Evolutionary conservation across 257 asterid species (phyloP).

Genomic region (Leonotis leonurus): DNA sequence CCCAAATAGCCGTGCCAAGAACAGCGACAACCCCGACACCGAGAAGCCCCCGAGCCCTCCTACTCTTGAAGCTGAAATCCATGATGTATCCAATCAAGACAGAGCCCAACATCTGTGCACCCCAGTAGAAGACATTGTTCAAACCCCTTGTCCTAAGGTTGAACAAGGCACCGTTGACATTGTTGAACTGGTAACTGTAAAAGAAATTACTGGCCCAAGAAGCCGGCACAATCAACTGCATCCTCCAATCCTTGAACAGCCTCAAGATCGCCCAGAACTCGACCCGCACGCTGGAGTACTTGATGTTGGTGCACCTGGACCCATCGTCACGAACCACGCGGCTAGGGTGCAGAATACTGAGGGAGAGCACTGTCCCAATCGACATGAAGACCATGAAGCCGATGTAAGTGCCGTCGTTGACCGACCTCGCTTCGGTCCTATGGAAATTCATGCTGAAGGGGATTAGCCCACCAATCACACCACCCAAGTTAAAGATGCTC

Average conservation of each 20-base stretch:
- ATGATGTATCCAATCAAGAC: conserved; percentile 39
- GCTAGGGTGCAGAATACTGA: conserved; percentile 74
- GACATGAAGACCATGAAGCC: conserved; percentile 92
- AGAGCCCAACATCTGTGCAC: conserved; percentile 91
- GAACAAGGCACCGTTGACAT: conserved; percentile 71
- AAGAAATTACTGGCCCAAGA: conserved; percentile 93
- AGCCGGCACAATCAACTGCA: conserved; percentile 81
- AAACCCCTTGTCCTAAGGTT: conserved; percentile 77
- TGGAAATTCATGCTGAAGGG: conserved; percentile 57
- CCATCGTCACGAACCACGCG: conserved; percentile 68
- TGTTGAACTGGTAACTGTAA: conserved; percentile 81
- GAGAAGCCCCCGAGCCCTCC: conserved; percentile 51
- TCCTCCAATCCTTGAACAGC: conserved; percentile 71
- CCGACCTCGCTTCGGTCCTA: conserved; percentile 52
- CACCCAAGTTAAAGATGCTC: conserved; percentile 91
- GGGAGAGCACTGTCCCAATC: conserved; percentile 46
- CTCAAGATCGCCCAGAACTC: conserved; percentile 52
- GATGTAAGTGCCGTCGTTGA: conserved; percentile 84
- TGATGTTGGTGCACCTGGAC: conserved; percentile 59
- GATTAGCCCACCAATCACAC: conserved; percentile 82
- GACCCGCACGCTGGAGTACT: conserved; percentile 54
- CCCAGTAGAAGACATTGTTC: conserved; percentile 45
- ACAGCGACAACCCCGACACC: conserved; percentile 27
- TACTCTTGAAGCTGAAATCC: conserved; percentile 70
- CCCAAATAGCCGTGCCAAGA: conserved; percentile 77